Conservation (phyloP, 1,139 yeast genomes). For the Geotrichum histeridarum region DNA sequence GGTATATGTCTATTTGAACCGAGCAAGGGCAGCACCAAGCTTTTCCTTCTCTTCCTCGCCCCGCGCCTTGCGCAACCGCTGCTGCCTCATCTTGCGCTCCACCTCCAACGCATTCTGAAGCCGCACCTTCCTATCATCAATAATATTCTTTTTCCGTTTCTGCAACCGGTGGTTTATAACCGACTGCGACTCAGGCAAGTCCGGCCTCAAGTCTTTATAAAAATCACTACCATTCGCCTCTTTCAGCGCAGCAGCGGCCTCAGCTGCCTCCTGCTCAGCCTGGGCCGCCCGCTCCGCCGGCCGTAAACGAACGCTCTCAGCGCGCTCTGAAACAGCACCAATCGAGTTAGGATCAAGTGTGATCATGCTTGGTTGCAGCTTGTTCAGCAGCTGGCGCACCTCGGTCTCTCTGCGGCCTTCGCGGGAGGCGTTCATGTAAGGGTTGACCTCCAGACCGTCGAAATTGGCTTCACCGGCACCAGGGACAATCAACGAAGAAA, state of each 20-base stretch:
- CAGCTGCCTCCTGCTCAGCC: slow-evolving; percentile 42
- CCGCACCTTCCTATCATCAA: slow-evolving; percentile 80
- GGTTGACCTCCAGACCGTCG: slow-evolving; percentile 90
- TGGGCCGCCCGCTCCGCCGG: slow-evolving; percentile 47
- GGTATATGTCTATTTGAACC: slow-evolving; percentile 27
- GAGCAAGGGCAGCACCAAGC: slow-evolving; percentile 33
- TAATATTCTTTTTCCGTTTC: slow-evolving; percentile 79
- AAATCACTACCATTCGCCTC: slow-evolving; percentile 28
- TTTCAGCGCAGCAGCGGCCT: slow-evolving; percentile 30
- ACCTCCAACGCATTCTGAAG: slow-evolving; percentile 68
- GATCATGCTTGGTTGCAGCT: slow-evolving; percentile 88
- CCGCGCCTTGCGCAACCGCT: slow-evolving; percentile 30
- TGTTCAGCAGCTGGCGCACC: slow-evolving; percentile 78
- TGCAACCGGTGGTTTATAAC: slow-evolving; percentile 74
- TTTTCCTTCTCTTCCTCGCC: slow-evolving; percentile 25
- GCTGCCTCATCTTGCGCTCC: slow-evolving; percentile 70
- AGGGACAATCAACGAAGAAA: slow-evolving; percentile 78
- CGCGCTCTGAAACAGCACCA: slow-evolving; percentile 76
- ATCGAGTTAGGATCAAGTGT: slow-evolving; percentile 82
- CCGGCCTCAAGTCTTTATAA: slow-evolving; percentile 35
- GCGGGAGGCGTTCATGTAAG: slow-evolving; percentile 68
- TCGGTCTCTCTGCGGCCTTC: slow-evolving; percentile 93
- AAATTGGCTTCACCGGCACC: slow-evolving; percentile 98
- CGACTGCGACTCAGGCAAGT: slow-evolving; percentile 47
- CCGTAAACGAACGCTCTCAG: slow-evolving; percentile 57